Conservation (phyloP, 2,329 filamentous ascomycete genomes). For the Aspergillus luchuensis region DNA sequence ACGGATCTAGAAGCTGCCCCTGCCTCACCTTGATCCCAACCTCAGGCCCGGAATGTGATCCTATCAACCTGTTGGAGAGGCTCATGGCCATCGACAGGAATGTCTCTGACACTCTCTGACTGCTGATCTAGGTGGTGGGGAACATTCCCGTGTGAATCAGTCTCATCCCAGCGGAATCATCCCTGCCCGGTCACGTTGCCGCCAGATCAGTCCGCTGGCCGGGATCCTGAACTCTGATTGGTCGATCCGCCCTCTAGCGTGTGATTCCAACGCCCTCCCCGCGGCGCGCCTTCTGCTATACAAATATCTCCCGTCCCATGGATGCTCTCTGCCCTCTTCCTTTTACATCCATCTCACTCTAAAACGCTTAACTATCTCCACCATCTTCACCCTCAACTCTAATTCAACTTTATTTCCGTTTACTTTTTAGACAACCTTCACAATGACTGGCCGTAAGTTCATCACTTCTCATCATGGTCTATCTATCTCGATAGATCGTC, state of each 20-base stretch:
- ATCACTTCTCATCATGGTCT: background rate
- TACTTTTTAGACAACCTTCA: constrained; percentile 41
- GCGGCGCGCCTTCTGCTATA: constrained; percentile 33
- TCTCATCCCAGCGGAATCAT: constrained; percentile 26
- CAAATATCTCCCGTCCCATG: constrained; percentile 43
- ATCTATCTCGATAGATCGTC: background rate
- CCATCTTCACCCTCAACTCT: constrained; percentile 30
- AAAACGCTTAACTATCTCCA: constrained; percentile 26
- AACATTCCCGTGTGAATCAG: constrained; percentile 30
- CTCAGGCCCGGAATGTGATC: constrained; percentile 22
- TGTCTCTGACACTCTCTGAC: constrained; percentile 16
- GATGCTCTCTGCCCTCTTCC: constrained; percentile 25
- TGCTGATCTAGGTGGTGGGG: constrained; percentile 24
- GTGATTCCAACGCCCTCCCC: constrained; percentile 41
- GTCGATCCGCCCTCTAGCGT: constrained; percentile 35
- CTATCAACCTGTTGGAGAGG: constrained; percentile 20
- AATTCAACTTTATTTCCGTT: constrained; percentile 27
- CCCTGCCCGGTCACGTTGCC: constrained; percentile 29
- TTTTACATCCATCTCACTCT: constrained; percentile 26
- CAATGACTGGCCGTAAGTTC: constrained; percentile 62
- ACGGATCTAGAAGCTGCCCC: constrained; percentile 34
- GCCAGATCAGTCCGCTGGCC: constrained; percentile 30
- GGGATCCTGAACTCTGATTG: constrained; percentile 41
- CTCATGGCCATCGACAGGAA: constrained; percentile 17
- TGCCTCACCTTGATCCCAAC: constrained; percentile 39